Percentiles rank a stretch among this genome's conserved stretches.
phyloP scores from a whole-genome alignment of 495 filamentous ascomycete species.

The Acidomyces sp. region DNA sequence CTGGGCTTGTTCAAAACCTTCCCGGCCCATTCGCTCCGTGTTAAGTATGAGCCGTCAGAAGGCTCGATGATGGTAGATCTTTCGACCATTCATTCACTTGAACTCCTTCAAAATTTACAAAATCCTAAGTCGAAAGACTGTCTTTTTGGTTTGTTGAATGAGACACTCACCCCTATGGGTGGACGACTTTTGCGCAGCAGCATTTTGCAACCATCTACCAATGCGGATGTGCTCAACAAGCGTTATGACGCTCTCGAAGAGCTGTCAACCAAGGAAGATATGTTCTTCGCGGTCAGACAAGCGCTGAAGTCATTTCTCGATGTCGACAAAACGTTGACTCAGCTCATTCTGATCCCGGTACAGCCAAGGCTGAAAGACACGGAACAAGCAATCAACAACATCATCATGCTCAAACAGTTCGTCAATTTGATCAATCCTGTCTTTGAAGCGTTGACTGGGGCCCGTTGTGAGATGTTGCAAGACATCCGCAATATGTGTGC shows the following conservation, averaged over 20 bases:
- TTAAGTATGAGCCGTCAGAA: conserved; percentile 78
- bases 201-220: conserved; percentile 80
- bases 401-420: conserved; percentile 77
- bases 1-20: conserved; percentile 51
- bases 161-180: conserved; percentile 80
- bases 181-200: conserved; percentile 64
- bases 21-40: conserved; percentile 61
- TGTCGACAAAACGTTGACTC: conserved; percentile 51
- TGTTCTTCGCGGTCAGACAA: conserved; percentile 64
- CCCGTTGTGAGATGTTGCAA: conserved; percentile 50
- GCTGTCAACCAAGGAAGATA: conserved; percentile 67
- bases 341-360: conserved; percentile 57
- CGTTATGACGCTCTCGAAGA: conserved; percentile 80
- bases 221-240: conserved; percentile 43
- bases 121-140: conserved; percentile 60
- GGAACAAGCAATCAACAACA: conserved; percentile 72
- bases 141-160: conserved; percentile 72
- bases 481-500: conserved; percentile 57
- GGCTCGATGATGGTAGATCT: conserved; percentile 91
- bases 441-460: conserved; percentile 51
- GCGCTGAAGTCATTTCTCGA: conserved; percentile 64
- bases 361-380: conserved; percentile 51
- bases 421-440: conserved; percentile 53
- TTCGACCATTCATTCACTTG: conserved; percentile 68
- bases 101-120: conserved; percentile 79